Evolutionary conservation across 768 basidiomycete species (phyloP).

Genomic region (Xerocomellus amylosporus): DNA sequence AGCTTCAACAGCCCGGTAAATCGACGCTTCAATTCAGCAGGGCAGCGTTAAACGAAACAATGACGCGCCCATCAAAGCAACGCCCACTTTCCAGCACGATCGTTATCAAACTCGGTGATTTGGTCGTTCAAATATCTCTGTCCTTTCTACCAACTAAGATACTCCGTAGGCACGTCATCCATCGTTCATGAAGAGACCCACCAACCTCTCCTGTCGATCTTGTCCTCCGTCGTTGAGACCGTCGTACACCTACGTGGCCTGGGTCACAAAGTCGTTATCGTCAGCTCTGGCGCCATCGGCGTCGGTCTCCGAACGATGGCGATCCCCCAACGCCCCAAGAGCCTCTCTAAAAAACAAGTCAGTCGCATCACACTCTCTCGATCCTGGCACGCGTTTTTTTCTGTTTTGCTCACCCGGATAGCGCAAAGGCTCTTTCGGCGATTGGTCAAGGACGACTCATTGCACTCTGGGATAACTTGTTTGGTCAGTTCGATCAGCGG

Average conservation of each 20-base stretch:
- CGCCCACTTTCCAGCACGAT: conserved; percentile 54
- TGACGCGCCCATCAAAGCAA: conserved; percentile 20
- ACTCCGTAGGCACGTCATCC: conserved; percentile 78
- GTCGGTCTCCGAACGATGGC: conserved; percentile 93
- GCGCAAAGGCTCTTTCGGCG: conserved; percentile 81
- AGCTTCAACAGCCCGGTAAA: conserved; percentile 11
- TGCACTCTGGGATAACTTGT: conserved; percentile 95
- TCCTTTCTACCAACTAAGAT: conserved; percentile 10
- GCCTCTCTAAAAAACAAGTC: conserved; percentile 88
- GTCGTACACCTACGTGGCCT: conserved; percentile 70
- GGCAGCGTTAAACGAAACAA: conserved; percentile 6
- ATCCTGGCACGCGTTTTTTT: neutral
- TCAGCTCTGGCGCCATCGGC: conserved; percentile 96
- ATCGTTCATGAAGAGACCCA: conserved; percentile 95
- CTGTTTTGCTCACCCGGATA: conserved; percentile 19
- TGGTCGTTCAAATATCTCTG: neutral
- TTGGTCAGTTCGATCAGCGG: conserved; percentile 89
- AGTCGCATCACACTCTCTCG: conserved; percentile 20
- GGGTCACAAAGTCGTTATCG: conserved; percentile 93
- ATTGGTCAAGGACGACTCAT: conserved; percentile 97
- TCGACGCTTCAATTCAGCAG: neutral
- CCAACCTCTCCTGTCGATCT: conserved; percentile 83
- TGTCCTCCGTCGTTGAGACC: conserved; percentile 91
- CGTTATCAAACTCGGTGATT: conserved; percentile 80
- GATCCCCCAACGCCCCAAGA: conserved; percentile 74